Evolutionary conservation across 495 filamentous ascomycete species (phyloP).

Genomic region (Lasiosphaeria miniovina): DNA sequence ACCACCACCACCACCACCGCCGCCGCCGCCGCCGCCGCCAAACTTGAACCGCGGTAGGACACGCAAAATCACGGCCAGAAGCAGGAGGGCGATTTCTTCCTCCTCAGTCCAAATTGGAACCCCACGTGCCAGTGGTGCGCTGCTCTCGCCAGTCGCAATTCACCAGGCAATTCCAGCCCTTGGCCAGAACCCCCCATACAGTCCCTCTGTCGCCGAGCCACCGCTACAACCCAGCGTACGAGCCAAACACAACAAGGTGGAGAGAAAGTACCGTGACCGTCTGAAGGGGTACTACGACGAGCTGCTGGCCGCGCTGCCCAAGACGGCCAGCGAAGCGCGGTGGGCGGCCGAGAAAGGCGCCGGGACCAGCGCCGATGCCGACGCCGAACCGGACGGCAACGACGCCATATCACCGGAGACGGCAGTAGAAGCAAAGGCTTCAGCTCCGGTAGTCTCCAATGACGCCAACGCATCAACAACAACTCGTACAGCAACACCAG

Average conservation of each 20-base stretch:
- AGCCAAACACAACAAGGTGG: slow-evolving; percentile 11
- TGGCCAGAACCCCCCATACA: not conserved
- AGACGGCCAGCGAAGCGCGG: not conserved
- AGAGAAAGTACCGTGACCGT: slow-evolving; percentile 12
- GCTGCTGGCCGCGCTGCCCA: slow-evolving; percentile 28
- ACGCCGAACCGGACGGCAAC: not conserved
- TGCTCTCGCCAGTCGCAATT: too few species aligned
- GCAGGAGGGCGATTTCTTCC: too few species aligned
- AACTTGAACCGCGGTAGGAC: too few species aligned
- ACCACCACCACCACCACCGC: too few species aligned
- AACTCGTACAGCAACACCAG: not conserved
- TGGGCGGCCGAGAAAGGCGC: not conserved
- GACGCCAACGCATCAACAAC: not conserved
- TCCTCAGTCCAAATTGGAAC: too few species aligned
- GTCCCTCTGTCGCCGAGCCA: too few species aligned
- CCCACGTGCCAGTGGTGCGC: too few species aligned
- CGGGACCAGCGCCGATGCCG: not conserved
- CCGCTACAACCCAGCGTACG: not conserved
- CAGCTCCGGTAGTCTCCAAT: too few species aligned
- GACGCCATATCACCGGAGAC: not conserved
- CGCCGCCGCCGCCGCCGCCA: too few species aligned
- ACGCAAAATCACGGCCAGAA: too few species aligned
- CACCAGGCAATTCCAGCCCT: too few species aligned
- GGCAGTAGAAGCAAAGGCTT: too few species aligned
- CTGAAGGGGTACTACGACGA: slow-evolving; percentile 29